A percentile compares a stretch with the other conserved stretches of the same genome.
phyloP scores from a whole-genome alignment of 305 asterid species.

The Ilex paraguariensis region DNA sequence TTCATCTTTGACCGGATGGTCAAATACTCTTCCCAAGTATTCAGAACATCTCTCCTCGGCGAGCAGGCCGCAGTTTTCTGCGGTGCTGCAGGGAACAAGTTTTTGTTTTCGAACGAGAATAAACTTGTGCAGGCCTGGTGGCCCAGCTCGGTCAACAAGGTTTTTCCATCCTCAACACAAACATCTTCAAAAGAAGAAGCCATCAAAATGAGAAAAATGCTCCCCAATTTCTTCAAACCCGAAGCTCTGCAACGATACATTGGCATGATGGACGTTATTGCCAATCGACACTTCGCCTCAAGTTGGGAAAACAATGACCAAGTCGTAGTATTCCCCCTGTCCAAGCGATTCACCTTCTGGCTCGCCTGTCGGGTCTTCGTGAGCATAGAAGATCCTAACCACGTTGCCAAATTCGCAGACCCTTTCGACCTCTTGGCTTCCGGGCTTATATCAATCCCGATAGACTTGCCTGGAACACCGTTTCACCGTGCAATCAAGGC shows the following conservation, averaged over 20 bases:
- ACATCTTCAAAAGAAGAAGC: constrained; percentile 25
- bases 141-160: constrained; percentile 30
- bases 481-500: constrained; percentile 37
- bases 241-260: constrained; percentile 40
- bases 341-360: constrained; percentile 35
- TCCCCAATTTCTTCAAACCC: constrained; percentile 26
- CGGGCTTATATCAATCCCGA: constrained; percentile 38
- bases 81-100: constrained; percentile 11
- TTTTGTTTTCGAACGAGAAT: constrained; percentile 39
- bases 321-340: constrained; percentile 27
- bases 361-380: constrained; percentile 34
- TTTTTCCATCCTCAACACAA: constrained; percentile 36
- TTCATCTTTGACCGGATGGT: too few relatives aligned
- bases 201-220: constrained; percentile 13
- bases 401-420: constrained; percentile 24
- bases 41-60: too few relatives aligned
- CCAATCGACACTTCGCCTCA: constrained; percentile 26
- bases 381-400: constrained; percentile 31
- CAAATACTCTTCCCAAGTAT: too few relatives aligned
- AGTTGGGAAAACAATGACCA: constrained; percentile 31
- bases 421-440: constrained; percentile 32
- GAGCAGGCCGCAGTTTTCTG: too few relatives aligned
- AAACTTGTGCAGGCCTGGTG: constrained; percentile 45
- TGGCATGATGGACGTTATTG: constrained; percentile 39
- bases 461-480: constrained; percentile 37